Evolutionary conservation across 208 protist species (phyloP).

Genomic region (Leishmania gerbilli): DNA sequence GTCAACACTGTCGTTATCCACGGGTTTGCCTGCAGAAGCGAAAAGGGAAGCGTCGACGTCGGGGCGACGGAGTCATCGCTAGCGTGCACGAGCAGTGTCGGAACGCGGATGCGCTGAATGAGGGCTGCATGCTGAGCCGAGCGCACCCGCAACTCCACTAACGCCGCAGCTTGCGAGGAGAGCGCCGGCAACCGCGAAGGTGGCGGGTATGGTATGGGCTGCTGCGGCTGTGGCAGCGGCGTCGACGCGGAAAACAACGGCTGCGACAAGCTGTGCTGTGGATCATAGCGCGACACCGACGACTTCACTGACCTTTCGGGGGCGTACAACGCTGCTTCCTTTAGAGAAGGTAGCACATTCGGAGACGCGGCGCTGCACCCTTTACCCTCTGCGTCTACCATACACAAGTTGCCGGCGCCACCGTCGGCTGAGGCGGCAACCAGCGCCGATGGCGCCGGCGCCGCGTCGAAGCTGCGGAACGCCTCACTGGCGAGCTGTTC

Average conservation of each 20-base stretch:
- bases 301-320: background rate
- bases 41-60: slow-evolving; percentile 33
- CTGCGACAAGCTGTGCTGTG: background rate
- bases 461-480: background rate
- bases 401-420: background rate
- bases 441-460: background rate
- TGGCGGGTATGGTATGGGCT: slow-evolving; percentile 21
- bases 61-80: slow-evolving; percentile 46
- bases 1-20: slow-evolving; percentile 45
- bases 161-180: slow-evolving; percentile 28
- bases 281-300: background rate
- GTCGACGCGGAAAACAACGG: background rate
- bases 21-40: slow-evolving; percentile 37
- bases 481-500: background rate
- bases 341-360: background rate
- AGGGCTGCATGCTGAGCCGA: slow-evolving; percentile 35
- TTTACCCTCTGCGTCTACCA: background rate
- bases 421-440: background rate
- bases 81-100: slow-evolving; percentile 45
- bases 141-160: slow-evolving; percentile 34
- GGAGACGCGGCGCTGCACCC: background rate
- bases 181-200: background rate
- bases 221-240: slow-evolving; percentile 3
- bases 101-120: slow-evolving; percentile 37
- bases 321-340: background rate